Evolutionary conservation across 192 early-diverging fungal species (phyloP), one percentile per base, ranked within the genome.

Genomic region (Rhizophagus sp.): DNA sequence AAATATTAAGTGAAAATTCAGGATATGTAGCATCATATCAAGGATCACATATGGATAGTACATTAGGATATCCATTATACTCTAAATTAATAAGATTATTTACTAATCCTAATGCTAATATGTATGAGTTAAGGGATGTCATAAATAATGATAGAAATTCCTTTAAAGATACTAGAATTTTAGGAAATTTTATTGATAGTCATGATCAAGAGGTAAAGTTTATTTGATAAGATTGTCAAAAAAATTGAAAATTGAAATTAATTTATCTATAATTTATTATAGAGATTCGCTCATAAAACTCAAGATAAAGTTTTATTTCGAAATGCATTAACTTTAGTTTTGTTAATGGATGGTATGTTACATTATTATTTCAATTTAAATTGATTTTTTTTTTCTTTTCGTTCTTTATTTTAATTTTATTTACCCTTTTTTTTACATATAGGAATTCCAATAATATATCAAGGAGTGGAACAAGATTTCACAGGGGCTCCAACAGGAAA

Each of bases 151-250:
- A 73, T 52, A 36, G 67, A 39, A 44, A 71, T 11, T 24, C 24
- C 17, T 82, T 79, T 52, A 73, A 62, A 3, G 78, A 78, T 44
- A 62, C 57, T 7, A 72, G 25, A 30, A n/a, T 78, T 13, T 44
- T 80, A 11, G 76, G 80, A 25, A 83, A 77, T 19, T 83, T 83
- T 62, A 19, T 83, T 24, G 80, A 83, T 71, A 73, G 66, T 62
- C 80, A 83, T 52, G 82, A 83, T 63, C 41, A 39, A 52, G 9
- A 61, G 49, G 52, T 57, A 57, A 41, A 41, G 7, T 30, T 30
- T 30, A 30, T 30, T 30, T 30, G 1, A 30, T 30, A 30, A 30
- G 1, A 30, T 30, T 30, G 30, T 30, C 30, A 30, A 30, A 30
- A 30, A 30, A 30, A 30, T 30, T 30, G 1, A 30, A 30, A 30